Evolutionary conservation across 768 basidiomycete genomes (phyloP).

Genomic region (Kwoniella botswanensis): DNA sequence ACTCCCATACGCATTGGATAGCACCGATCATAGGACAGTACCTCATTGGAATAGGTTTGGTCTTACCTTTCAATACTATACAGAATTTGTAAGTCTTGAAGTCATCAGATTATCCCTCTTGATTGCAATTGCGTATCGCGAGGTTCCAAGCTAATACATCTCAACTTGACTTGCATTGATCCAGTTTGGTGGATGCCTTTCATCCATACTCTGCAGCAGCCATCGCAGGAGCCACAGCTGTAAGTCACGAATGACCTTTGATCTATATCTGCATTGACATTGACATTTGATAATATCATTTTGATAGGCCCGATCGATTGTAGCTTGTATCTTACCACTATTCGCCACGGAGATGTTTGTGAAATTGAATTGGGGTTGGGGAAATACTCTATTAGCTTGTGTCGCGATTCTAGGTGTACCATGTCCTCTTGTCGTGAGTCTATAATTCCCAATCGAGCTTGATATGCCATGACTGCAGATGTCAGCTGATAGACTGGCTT

Average conservation of each 20-base stretch:
- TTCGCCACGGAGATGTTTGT: conserved; percentile 45
- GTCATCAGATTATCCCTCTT: not conserved
- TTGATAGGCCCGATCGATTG: conserved; percentile 30
- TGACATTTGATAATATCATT: no score
- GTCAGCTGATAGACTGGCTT: no score
- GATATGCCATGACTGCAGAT: not conserved
- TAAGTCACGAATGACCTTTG: conserved; percentile 18
- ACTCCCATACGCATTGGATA: conserved; percentile 51
- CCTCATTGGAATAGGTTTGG: conserved; percentile 43
- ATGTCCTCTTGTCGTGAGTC: conserved; percentile 46
- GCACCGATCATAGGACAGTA: conserved; percentile 43
- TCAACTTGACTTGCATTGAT: not conserved
- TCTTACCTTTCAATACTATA: conserved; percentile 51
- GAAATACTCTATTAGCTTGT: conserved; percentile 46
- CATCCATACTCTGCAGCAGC: conserved; percentile 54
- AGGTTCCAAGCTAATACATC: not conserved
- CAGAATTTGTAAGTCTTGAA: conserved; percentile 46
- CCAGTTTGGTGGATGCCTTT: conserved; percentile 53
- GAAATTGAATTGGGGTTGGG: conserved; percentile 52
- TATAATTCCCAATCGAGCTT: not conserved
- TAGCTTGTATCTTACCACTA: conserved; percentile 45
- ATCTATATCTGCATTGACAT: no score
- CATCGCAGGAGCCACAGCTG: conserved; percentile 48
- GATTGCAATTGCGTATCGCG: not conserved
- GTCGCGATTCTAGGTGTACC: conserved; percentile 45